phyloP scores from a whole-genome alignment of 2,329 filamentous ascomycete genomes.

The Periconia sp. region DNA sequence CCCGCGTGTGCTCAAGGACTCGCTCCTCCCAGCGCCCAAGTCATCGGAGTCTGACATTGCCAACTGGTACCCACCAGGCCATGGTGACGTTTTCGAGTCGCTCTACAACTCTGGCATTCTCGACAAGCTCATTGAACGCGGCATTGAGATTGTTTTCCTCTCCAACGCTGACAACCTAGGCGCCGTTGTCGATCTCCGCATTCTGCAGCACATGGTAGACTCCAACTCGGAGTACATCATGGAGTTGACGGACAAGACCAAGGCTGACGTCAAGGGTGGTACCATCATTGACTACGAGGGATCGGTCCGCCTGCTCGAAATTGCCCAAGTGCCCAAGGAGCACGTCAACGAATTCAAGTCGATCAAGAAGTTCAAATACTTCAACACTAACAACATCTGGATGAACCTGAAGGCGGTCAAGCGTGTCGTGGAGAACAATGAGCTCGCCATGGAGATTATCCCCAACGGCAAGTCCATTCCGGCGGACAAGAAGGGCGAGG shows the following conservation, averaged over 20 bases:
- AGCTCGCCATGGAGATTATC: constrained; percentile 99
- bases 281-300: constrained; percentile 99
- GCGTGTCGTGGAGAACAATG: constrained; percentile 97
- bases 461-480: constrained; percentile 99
- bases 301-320: constrained; percentile 94
- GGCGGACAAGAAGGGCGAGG: constrained; percentile 99
- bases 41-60: constrained; percentile 82
- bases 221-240: constrained; percentile 98
- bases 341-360: constrained; percentile 99
- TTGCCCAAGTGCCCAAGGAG: constrained; percentile 99
- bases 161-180: constrained; percentile 99
- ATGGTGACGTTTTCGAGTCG: constrained; percentile 99
- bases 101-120: constrained; percentile 99
- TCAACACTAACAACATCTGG: constrained; percentile 99
- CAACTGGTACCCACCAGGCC: constrained; percentile 98
- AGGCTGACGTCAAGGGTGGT: constrained; percentile 99
- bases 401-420: constrained; percentile 97
- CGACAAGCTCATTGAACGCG: constrained; percentile 92
- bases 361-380: constrained; percentile 99
- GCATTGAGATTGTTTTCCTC: constrained; percentile 97
- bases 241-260: constrained; percentile 99
- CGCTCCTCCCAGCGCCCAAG: constrained; percentile 93
- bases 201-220: constrained; percentile 99
- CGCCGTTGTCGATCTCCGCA: constrained; percentile 95
- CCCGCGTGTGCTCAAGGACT: constrained; percentile 98